phyloP scores from a whole-genome alignment of 495 filamentous ascomycete species.

The Neurospora tetraspora region DNA sequence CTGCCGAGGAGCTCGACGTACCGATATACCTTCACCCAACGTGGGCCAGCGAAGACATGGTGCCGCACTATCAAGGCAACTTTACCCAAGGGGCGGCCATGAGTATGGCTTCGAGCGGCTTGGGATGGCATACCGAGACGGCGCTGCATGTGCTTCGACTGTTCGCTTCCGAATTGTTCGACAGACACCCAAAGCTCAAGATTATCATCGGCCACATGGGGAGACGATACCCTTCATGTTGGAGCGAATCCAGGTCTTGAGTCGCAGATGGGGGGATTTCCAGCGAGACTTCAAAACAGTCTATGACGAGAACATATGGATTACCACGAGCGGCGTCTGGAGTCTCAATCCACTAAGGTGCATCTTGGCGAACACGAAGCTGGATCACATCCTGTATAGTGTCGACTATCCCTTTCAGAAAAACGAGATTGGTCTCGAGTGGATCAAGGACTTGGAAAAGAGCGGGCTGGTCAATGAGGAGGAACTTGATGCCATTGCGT shows the following conservation, averaged over 20 bases:
- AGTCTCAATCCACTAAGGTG: slow-evolving; percentile 43
- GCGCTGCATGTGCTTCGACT: slow-evolving; percentile 31
- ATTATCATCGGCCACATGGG: slow-evolving; percentile 56
- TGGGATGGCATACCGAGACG: slow-evolving; percentile 38
- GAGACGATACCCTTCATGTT: slow-evolving; percentile 57
- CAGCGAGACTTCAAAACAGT: slow-evolving; percentile 46
- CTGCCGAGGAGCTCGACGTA: slow-evolving; percentile 41
- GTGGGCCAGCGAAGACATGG: slow-evolving; percentile 25
- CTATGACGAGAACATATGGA: slow-evolving; percentile 52
- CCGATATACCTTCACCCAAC: slow-evolving; percentile 51
- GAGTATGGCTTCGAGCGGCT: slow-evolving; percentile 27
- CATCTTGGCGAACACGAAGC: slow-evolving; percentile 38
- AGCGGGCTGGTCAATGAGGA: slow-evolving; percentile 42
- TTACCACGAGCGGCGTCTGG: slow-evolving; percentile 55
- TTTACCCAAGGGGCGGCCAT: slow-evolving; percentile 27
- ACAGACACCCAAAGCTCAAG: slow-evolving; percentile 45
- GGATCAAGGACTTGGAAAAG: slow-evolving; percentile 37
- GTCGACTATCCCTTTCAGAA: slow-evolving; percentile 51
- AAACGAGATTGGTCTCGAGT: slow-evolving; percentile 32
- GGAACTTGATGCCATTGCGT: slow-evolving; percentile 43
- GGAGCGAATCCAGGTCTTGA: slow-evolving; percentile 46
- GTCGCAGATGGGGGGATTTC: slow-evolving; percentile 37
- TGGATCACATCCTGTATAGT: slow-evolving; percentile 46
- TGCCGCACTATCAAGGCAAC: slow-evolving; percentile 31
- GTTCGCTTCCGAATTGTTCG: slow-evolving; percentile 33